phyloP scores from a whole-genome alignment of 257 asterid species.

The Ballota nigra region DNA sequence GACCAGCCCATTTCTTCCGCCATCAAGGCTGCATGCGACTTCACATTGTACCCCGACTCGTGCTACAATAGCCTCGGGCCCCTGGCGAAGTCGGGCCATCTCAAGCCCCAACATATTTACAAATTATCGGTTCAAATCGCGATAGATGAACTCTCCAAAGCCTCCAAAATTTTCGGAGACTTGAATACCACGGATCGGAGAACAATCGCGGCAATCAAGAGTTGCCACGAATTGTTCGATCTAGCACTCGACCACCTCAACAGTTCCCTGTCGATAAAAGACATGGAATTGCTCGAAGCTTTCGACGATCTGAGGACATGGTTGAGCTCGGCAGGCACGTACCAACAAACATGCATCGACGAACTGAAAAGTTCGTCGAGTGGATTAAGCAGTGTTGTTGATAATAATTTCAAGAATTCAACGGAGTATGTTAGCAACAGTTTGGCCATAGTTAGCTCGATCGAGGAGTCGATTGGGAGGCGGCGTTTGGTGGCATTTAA shows the following conservation, averaged over 20 bases:
- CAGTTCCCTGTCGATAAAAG: slow-evolving; percentile 33
- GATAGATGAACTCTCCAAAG: slow-evolving; percentile 41
- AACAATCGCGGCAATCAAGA: slow-evolving; percentile 33
- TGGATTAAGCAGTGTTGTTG: slow-evolving; percentile 9
- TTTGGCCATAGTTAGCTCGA: slow-evolving; percentile 51
- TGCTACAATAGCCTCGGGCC: slow-evolving; percentile 48
- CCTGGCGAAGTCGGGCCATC: slow-evolving; percentile 27
- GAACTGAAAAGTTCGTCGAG: slow-evolving; percentile 34
- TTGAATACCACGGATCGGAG: slow-evolving; percentile 33
- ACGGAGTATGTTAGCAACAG: slow-evolving; percentile 62
- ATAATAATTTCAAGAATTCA: slow-evolving; percentile 42
- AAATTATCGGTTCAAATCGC: slow-evolving; percentile 49
- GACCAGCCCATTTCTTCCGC: slow-evolving; percentile 25
- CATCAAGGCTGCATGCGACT: slow-evolving; percentile 37
- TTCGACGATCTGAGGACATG: slow-evolving; percentile 60
- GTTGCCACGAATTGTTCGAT: slow-evolving; percentile 45
- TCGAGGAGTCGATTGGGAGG: slow-evolving; percentile 32
- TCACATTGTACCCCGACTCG: slow-evolving; percentile 49
- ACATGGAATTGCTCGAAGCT: slow-evolving; percentile 24
- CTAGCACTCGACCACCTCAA: slow-evolving; percentile 62
- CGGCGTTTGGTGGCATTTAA: slow-evolving; percentile 47
- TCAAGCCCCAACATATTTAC: slow-evolving; percentile 43
- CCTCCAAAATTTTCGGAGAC: slow-evolving; percentile 31
- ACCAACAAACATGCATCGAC: slow-evolving; percentile 67
- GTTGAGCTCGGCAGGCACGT: slow-evolving; percentile 75